phyloP scores from a whole-genome alignment of 2,329 filamentous ascomycete genomes.

The Venturia effusa region DNA sequence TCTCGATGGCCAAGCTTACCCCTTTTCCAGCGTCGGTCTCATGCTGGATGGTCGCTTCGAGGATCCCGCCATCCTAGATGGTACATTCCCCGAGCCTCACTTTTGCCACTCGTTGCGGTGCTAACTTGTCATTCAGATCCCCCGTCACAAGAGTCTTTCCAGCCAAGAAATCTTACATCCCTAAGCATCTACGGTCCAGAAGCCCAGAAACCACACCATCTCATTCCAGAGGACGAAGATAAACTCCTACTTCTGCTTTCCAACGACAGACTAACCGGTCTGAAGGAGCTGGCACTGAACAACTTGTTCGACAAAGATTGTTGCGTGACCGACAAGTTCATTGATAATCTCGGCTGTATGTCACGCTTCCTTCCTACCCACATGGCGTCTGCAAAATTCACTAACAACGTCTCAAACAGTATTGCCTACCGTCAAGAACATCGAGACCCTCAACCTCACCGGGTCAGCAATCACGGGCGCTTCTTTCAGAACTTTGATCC shows the following conservation, averaged over 20 bases:
- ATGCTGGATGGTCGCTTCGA: slow-evolving; percentile 2
- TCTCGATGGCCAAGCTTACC: neutral
- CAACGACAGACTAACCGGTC: neutral
- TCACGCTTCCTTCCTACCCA: neutral
- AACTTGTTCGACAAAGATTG: neutral
- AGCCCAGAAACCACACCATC: slow-evolving; percentile 1
- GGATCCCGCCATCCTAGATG: slow-evolving; percentile 13
- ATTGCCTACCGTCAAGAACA: neutral
- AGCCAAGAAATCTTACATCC: slow-evolving; percentile 13
- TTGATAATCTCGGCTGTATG: neutral
- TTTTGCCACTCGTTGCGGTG: neutral
- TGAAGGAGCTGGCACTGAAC: neutral
- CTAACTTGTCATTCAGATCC: neutral
- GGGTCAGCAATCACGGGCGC: neutral
- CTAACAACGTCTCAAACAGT: neutral
- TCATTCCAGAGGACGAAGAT: neutral
- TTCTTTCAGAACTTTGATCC: neutral
- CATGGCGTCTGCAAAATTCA: too few relatives aligned
- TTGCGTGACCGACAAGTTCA: neutral
- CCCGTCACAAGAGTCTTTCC: neutral
- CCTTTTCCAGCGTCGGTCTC: neutral
- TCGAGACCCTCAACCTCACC: neutral
- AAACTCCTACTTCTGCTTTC: neutral
- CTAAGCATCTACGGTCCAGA: slow-evolving; percentile 12
- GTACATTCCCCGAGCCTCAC: slow-evolving; percentile 5